Evolutionary conservation across 345 rosid species (phyloP), one percentile per base, ranked within the genome.

Genomic region (Turnera subulata): DNA sequence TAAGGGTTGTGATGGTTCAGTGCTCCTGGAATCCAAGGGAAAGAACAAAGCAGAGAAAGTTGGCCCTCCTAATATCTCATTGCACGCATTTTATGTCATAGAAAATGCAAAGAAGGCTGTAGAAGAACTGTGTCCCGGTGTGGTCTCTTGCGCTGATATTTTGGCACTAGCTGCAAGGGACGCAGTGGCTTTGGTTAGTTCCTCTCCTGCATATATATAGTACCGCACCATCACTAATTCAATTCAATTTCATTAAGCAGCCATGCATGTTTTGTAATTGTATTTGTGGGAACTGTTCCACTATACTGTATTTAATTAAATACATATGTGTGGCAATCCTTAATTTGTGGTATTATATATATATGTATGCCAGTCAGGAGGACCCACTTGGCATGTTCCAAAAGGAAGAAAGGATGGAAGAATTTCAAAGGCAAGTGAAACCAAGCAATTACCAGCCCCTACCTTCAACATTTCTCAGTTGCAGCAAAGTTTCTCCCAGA

Each of bases 1-100:
- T 20, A 21, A 91, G 96, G 98, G 98, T 33, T 88, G 98, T 46
- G 96, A 91, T 76, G 96, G 64, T 38, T 91, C 96, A 11, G 92
- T 88, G 67, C 73, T 91, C 24, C 40, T 92, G 75, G 80, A 82
- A 44, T 80, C 91, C 0, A 84, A 77, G 62, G 86, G 84, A 4
- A 77, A 77, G 29, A 80, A 80, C 71, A 68, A 65, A 59, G 89
- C 96, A 15, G 98, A 88, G 73, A 91, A 91, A 66, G 96, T 84
- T 56, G 95, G 92, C n/a, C 95, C 95, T 61, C 95, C 96, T 18
- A 84, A 92, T 61, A 68, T 88, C 47, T 88, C 98, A 17, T 63
- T 88, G 55, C 98, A 84, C 70, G 98, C 95, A 2, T 88, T 92
- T 61, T 80, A 86, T 59, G 95, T 86, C 6, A 84, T 88, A 58